Evolutionary conservation across 2,329 filamentous ascomycete genomes (phyloP).

Genomic region (Microsporum audouinii): DNA sequence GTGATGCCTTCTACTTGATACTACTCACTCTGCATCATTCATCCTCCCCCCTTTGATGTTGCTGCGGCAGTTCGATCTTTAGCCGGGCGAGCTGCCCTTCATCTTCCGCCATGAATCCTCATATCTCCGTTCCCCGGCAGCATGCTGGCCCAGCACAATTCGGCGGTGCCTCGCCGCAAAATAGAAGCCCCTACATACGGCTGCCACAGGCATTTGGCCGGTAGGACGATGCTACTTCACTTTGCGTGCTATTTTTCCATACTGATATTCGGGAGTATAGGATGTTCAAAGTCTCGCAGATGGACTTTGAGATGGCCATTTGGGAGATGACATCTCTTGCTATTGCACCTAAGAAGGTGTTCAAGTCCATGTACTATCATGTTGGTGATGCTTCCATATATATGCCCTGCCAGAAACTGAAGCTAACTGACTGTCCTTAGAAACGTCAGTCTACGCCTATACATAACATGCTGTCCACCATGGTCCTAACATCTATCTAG

Average conservation of each 20-base stretch:
- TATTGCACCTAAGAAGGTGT: slow-evolving; percentile 59
- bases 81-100: slow-evolving; percentile 11
- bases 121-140: slow-evolving; percentile 49
- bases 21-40: not conserved
- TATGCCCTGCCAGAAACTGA: not conserved
- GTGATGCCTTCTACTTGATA: not conserved
- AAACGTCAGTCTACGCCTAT: slow-evolving; percentile 16
- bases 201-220: slow-evolving; percentile 59
- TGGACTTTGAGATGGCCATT: slow-evolving; percentile 63
- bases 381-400: slow-evolving; percentile 30
- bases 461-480: slow-evolving; percentile 29
- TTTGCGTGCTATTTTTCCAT: not conserved
- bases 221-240: slow-evolving; percentile 20
- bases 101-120: slow-evolving; percentile 39
- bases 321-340: slow-evolving; percentile 61
- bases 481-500: slow-evolving; percentile 24
- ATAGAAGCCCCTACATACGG: slow-evolving; percentile 42
- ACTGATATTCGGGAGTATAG: slow-evolving; percentile 19
- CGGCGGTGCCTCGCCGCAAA: slow-evolving; percentile 39
- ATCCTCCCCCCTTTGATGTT: not conserved
- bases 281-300: slow-evolving; percentile 60
- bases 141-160: slow-evolving; percentile 44
- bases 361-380: slow-evolving; percentile 60
- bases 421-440: slow-evolving; percentile 6
- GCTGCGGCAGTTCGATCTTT: not conserved